phyloP scores from a whole-genome alignment of 345 rosid genomes.

The Gossypioides kirkii region DNA sequence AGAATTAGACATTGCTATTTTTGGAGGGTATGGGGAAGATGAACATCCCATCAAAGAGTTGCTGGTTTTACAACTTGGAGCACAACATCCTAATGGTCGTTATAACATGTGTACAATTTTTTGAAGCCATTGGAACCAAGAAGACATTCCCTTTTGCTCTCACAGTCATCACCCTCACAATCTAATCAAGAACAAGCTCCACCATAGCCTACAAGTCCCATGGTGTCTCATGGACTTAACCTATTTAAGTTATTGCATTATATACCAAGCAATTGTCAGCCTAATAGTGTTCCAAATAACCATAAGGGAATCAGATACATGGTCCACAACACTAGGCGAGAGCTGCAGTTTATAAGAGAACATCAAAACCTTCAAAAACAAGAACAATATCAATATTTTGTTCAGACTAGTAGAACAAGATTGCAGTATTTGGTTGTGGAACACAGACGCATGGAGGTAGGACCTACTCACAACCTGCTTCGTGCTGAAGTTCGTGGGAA shows the following conservation, averaged over 20 bases:
- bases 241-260: conserved; percentile 37
- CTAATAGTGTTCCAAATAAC: conserved; percentile 17
- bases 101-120: conserved; percentile 33
- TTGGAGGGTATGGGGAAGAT: conserved; percentile 82
- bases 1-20: conserved; percentile 39
- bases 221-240: conserved; percentile 31
- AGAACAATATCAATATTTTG: conserved; percentile 21
- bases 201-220: conserved; percentile 19
- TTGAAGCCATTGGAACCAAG: conserved; percentile 48
- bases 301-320: conserved; percentile 21
- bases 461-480: conserved; percentile 32
- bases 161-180: conserved; percentile 63
- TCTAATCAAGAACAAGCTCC: conserved; percentile 61
- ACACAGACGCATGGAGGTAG: conserved; percentile 22
- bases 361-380: conserved; percentile 17
- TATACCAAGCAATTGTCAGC: conserved; percentile 23
- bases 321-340: conserved; percentile 19
- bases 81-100: conserved; percentile 31
- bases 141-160: conserved; percentile 60
- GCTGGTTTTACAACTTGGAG: conserved; percentile 48
- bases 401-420: conserved; percentile 23
- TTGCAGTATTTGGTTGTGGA: conserved; percentile 16
- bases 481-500: conserved; percentile 68
- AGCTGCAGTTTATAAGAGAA: conserved; percentile 23
- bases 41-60: conserved; percentile 66